phyloP scores from a whole-genome alignment of 2,329 filamentous ascomycete species.

The Colletotrichum noveboracense region DNA sequence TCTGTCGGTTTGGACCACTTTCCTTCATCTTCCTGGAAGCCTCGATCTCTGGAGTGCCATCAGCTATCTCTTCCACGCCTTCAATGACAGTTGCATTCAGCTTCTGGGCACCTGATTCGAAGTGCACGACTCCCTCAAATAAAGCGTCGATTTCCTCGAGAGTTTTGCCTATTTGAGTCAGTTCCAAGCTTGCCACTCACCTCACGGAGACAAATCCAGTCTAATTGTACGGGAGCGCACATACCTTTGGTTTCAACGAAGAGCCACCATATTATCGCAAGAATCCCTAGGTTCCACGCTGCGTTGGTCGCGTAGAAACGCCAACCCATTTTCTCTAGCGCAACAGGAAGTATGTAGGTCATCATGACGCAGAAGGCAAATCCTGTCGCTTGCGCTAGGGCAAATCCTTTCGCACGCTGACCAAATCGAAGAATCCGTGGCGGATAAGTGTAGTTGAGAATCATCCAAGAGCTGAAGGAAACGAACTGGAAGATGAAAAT shows the following conservation, averaged over 20 bases:
- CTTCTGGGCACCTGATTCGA: background rate
- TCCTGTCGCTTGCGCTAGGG: background rate
- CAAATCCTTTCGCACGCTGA: background rate
- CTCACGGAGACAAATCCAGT: background rate
- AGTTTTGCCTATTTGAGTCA: background rate
- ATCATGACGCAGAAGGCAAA: background rate
- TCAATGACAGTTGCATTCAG: background rate
- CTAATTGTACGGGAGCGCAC: background rate
- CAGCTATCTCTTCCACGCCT: background rate
- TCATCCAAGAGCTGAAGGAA: background rate
- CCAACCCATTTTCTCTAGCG: background rate
- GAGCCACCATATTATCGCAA: background rate
- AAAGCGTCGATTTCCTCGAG: background rate
- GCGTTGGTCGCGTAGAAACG: background rate
- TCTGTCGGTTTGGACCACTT: rapidly evolving
- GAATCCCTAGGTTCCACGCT: background rate
- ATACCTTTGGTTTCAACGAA: background rate
- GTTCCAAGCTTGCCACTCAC: background rate
- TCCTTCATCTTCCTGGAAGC: background rate
- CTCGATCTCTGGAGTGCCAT: background rate
- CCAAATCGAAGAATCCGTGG: background rate
- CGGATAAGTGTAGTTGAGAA: background rate
- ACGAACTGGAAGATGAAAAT: background rate
- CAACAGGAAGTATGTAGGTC: background rate
- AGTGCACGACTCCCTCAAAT: background rate